These are phyloP conservation scores for Coniochaeta hoffmannii DNA, from an alignment of 2,329 filamentous ascomycete species.

Conservation along the genomic window DNA sequence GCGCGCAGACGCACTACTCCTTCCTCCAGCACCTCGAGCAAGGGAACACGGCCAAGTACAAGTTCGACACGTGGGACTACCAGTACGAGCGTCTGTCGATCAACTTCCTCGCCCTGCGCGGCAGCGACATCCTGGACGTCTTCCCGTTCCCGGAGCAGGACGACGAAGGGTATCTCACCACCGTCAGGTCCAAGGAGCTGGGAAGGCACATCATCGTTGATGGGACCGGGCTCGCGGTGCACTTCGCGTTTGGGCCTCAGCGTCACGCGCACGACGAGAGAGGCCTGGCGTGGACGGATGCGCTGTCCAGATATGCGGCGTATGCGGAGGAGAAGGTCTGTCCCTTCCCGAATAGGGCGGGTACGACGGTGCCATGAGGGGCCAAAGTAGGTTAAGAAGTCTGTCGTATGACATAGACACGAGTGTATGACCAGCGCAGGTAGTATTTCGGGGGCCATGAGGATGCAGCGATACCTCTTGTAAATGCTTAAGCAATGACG, in stretches of 20 bases:
- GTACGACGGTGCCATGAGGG: neutral
- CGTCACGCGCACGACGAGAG: constrained; percentile 15
- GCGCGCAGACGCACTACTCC: constrained; percentile 38
- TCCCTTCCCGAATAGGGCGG: neutral
- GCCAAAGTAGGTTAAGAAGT: neutral
- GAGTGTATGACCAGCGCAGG: neutral
- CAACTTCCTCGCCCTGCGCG: constrained; percentile 46
- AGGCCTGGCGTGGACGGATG: constrained; percentile 41
- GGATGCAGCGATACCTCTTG: neutral
- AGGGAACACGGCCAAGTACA: constrained; percentile 35
- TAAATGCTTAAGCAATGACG: too few relatives aligned
- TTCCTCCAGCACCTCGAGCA: constrained; percentile 43
- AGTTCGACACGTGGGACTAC: constrained; percentile 41
- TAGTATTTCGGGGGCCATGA: neutral
- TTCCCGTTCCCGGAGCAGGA: constrained; percentile 36
- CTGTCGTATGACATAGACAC: neutral
- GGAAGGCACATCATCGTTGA: constrained; percentile 40
- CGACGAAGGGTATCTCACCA: constrained; percentile 36
- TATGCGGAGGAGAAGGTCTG: constrained; percentile 48
- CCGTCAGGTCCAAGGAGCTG: constrained; percentile 27
- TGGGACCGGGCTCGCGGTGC: constrained; percentile 43
- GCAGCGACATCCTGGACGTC: constrained; percentile 40
- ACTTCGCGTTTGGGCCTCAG: constrained; percentile 42
- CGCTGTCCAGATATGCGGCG: constrained; percentile 43
- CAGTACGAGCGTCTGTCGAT: constrained; percentile 42